These are phyloP conservation scores for Onygenales sp. DNA, from an alignment of 2,329 filamentous ascomycete species.

Conservation along the genomic window DNA sequence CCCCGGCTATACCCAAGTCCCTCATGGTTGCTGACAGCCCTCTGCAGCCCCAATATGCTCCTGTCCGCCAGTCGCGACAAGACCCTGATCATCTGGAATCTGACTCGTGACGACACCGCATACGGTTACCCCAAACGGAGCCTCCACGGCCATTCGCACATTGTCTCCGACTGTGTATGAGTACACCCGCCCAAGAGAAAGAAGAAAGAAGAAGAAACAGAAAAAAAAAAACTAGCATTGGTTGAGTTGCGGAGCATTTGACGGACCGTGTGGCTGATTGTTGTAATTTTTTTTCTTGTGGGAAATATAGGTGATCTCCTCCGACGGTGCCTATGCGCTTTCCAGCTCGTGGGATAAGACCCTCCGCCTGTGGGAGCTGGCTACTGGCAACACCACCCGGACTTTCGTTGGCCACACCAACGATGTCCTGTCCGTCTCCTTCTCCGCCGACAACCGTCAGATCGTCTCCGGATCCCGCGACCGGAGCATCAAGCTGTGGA, in stretches of 20 bases:
- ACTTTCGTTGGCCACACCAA: conserved; percentile 99
- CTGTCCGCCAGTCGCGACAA: conserved; percentile 96
- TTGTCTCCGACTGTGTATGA: conserved; percentile 99
- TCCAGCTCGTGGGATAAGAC: conserved; percentile 99
- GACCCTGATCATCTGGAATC: conserved; percentile 99
- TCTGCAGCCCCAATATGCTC: conserved; percentile 89
- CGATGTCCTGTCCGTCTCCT: conserved; percentile 98
- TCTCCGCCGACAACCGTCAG: conserved; percentile 99
- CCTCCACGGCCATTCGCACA: conserved; percentile 98
- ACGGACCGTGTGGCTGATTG: not conserved
- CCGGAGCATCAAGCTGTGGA: conserved; percentile 99
- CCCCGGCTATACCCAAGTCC: not conserved
- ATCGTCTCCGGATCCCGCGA: conserved; percentile 98
- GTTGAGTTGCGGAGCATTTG: conserved; percentile 1
- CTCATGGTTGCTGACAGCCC: conserved; percentile 11
- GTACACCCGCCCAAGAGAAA: conserved; percentile 13
- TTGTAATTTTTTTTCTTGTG: conserved; percentile 16
- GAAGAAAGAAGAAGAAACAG: conserved; percentile 8
- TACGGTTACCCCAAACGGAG: conserved; percentile 99
- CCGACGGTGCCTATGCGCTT: conserved; percentile 96
- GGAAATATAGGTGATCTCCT: conserved; percentile 77
- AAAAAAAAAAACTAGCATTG: conserved; percentile 11
- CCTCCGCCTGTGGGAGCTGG: conserved; percentile 97
- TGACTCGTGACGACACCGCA: conserved; percentile 94
- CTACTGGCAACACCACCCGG: conserved; percentile 91